Evolutionary conservation across 805 yeast species (phyloP), one percentile per base, ranked within the genome.

Genomic region (Candida oleophila): DNA sequence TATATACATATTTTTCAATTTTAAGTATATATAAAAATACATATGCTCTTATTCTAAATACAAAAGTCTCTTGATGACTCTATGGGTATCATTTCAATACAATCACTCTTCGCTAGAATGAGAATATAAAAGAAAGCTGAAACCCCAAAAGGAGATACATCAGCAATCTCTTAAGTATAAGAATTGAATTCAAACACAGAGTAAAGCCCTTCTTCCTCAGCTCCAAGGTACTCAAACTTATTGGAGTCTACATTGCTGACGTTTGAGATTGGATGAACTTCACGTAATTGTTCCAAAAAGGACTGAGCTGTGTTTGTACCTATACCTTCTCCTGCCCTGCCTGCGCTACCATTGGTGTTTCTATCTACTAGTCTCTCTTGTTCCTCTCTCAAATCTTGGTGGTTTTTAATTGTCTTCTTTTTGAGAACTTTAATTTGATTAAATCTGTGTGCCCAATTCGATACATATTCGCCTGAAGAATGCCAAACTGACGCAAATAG

Each of bases 401-500:
- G 74, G 25, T 48, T 57, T 38, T 56, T 55, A 4, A 55, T 36
- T 2, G 70, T 60, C 41, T 65, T 65, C 9, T 56, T 54, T 21
- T 65, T 57, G n/a, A 73, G 49, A 1, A 54, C 51, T 12, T 53
- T 51, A 18, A 85, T 73, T 53, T 84, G 89, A 46, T 71, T 76
- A 52, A 80, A 73, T 49, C 96, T 71, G 52, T 80, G 80, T 15
- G 78, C 74, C 95, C 96, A 88, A 55, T 77, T 82, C 35, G 83
- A 77, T 5, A 73, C 68, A 63, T 76, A 82, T 32, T 69, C 70
- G 3, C 83, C 82, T 42, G 74, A 74, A 9, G 80, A 66, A 54
- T 85, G 85, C 89, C 94, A 88, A 15, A 84, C 83, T 21, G 77
- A 74, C 1, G 96, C 89, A 63, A 88, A 86, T 49, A 82, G 84